Conservation (phyloP, 2,329 filamentous ascomycete genomes). For the Phyllosticta paracitricarpa region DNA sequence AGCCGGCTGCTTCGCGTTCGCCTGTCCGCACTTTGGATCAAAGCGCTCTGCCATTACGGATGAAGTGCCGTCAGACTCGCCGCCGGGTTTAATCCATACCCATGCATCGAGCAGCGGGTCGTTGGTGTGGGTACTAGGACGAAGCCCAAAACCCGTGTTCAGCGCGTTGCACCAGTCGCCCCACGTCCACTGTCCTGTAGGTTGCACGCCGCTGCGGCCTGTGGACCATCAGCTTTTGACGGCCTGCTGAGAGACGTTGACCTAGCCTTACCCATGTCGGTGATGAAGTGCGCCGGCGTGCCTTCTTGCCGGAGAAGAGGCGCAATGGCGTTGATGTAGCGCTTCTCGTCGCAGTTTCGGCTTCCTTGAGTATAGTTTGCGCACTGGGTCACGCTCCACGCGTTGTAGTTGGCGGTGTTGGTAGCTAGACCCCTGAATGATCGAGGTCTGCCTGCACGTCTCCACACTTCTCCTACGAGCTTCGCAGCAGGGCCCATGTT, state of each 20-base stretch:
- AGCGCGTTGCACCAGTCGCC: slow-evolving; percentile 61
- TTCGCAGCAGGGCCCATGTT: slow-evolving; percentile 45
- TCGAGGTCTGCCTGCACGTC: slow-evolving; percentile 35
- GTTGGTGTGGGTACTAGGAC: slow-evolving; percentile 53
- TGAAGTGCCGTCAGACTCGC: slow-evolving; percentile 41
- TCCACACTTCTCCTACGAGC: slow-evolving; percentile 39
- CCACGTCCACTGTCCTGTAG: slow-evolving; percentile 45
- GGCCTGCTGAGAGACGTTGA: slow-evolving; percentile 7
- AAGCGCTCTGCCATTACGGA: slow-evolving; percentile 37
- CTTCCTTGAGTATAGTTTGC: slow-evolving; percentile 36
- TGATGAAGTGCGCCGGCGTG: slow-evolving; percentile 47
- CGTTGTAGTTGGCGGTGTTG: slow-evolving; percentile 52
- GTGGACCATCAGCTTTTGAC: slow-evolving; percentile 19
- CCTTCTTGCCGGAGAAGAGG: slow-evolving; percentile 38
- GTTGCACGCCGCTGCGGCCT: slow-evolving; percentile 51
- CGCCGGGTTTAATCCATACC: slow-evolving; percentile 62
- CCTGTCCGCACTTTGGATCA: slow-evolving; percentile 45
- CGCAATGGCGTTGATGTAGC: slow-evolving; percentile 41
- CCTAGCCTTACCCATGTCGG: slow-evolving; percentile 29
- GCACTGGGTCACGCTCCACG: slow-evolving; percentile 37
- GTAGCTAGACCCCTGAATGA: slow-evolving; percentile 44
- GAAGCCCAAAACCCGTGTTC: slow-evolving; percentile 53
- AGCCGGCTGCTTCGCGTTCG: slow-evolving; percentile 50
- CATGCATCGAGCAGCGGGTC: slow-evolving; percentile 53
- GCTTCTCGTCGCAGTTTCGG: slow-evolving; percentile 44